Conservation (phyloP, 768 basidiomycete genomes). For the Butyriboletus loyo region DNA sequence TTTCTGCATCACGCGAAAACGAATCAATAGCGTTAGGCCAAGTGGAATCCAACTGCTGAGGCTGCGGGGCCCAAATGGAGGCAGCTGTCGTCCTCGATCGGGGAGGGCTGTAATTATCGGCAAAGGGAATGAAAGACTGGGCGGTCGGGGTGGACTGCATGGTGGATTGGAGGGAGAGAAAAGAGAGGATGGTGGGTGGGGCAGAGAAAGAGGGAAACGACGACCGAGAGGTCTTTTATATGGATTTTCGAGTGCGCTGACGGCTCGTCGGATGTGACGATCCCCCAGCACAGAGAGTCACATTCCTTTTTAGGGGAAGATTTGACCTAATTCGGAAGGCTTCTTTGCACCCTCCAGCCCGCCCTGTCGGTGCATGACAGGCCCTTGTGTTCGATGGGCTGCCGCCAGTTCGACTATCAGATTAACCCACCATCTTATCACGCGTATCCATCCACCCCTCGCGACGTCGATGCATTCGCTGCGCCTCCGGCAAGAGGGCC, state of each 20-base stretch:
- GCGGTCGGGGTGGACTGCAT: slow-evolving; percentile 28
- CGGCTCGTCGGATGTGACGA: slow-evolving; percentile 31
- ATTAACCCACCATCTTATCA: slow-evolving; percentile 12
- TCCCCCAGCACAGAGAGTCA: slow-evolving; percentile 24
- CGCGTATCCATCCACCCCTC: not conserved
- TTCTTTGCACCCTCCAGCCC: slow-evolving; percentile 29
- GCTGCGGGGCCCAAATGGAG: slow-evolving; percentile 84
- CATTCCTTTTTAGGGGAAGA: slow-evolving; percentile 33
- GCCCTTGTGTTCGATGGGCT: slow-evolving; percentile 17
- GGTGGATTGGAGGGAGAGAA: not conserved
- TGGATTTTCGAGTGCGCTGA: slow-evolving; percentile 24
- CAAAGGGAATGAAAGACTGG: slow-evolving; percentile 33
- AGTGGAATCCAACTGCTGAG: slow-evolving; percentile 59
- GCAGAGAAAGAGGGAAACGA: slow-evolving; percentile 37
- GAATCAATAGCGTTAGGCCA: slow-evolving; percentile 70
- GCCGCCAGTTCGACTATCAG: slow-evolving; percentile 25
- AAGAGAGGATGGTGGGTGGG: slow-evolving; percentile 40
- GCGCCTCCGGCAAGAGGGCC: not conserved
- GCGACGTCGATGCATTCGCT: not conserved
- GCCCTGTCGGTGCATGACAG: slow-evolving; percentile 27
- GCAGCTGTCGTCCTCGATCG: slow-evolving; percentile 41
- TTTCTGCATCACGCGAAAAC: slow-evolving; percentile 52
- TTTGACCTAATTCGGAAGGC: slow-evolving; percentile 27
- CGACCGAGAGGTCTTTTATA: slow-evolving; percentile 33
- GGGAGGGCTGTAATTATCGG: slow-evolving; percentile 41